A percentile compares a stretch with the other conserved stretches of the same genome.
Conservation (phyloP, 352 stramenopile species). For the Globisporangium rhizosaccharum region DNA sequence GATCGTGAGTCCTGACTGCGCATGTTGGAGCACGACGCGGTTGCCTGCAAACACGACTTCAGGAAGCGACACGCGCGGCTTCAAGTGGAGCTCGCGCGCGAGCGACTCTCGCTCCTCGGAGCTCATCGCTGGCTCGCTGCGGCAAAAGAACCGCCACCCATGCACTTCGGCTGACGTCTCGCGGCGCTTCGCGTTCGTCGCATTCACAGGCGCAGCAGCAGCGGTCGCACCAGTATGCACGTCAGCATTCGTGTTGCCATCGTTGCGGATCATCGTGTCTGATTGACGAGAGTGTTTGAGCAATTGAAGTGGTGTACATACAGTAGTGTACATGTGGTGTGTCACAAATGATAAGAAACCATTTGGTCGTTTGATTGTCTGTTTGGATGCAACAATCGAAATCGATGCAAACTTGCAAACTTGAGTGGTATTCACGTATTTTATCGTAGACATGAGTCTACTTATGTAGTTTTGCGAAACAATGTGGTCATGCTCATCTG, state of each 20-base stretch:
- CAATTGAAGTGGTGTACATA: too few relatives aligned
- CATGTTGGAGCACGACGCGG: constrained; percentile 24
- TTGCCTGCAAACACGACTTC: constrained; percentile 57
- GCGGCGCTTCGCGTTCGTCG: background rate
- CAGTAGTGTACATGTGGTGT: background rate
- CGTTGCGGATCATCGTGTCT: background rate
- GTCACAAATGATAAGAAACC: too few relatives aligned
- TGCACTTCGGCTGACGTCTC: constrained; percentile 21
- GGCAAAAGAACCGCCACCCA: constrained; percentile 40
- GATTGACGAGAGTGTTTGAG: too few relatives aligned
- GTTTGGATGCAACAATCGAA: background rate
- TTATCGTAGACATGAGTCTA: too few relatives aligned
- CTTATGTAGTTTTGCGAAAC: too few relatives aligned
- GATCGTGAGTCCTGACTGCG: constrained; percentile 21
- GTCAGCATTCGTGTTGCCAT: background rate
- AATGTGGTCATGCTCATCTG: too few relatives aligned
- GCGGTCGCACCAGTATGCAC: background rate
- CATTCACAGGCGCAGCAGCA: background rate
- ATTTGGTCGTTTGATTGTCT: background rate
- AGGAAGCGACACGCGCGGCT: constrained; percentile 32
- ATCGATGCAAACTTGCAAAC: too few relatives aligned
- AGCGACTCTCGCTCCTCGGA: constrained; percentile 29
- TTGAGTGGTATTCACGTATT: background rate
- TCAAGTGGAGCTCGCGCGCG: constrained; percentile 22
- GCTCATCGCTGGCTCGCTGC: constrained; percentile 34